Evolutionary conservation across 768 basidiomycete species (phyloP), one percentile per base, ranked within the genome.

Genomic region (Suillus clintonianus): DNA sequence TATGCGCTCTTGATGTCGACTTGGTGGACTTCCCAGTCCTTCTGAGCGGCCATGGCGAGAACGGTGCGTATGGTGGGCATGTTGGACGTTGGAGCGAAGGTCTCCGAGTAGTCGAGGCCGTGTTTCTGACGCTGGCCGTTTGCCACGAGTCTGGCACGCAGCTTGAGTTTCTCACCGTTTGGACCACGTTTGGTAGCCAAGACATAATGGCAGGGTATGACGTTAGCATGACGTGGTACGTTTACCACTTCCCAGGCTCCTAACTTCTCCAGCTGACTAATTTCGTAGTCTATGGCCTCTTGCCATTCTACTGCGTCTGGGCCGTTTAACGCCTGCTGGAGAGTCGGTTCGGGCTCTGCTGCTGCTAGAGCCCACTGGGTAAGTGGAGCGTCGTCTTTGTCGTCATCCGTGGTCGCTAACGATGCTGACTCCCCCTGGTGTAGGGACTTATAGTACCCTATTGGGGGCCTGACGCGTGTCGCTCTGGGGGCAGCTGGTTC

Each of bases 221-320:
- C 48, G 37, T 75, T 78, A 22, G 66, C 61, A 37, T 68, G 68
- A 1, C 54, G n/a, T 13, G 77, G 78, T 43, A 70, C 39, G 22
- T 64, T 56, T 8, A 67, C 68, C 36, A 71, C 43, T 24, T 71
- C 65, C 72, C 73, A 78, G 13, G 69, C 74, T 24, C 64, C 64
- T 22, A 70, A 68, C 37, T 65, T 67, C 53, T 69, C 67, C n/a
- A 71, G 64, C 22, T 61, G 63, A 22, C 3, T 45, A 22, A 72
- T 11, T 53, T 71, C 69, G 47, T 60, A 60, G 37, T 63, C 37
- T 15, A 63, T 39, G 1, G 59, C 62, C 19, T 59, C 58, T 50
- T 60, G 58, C 58, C 62, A 63, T n/a, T 63, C 58, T 9, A 24
- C 27, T 0, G 62, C 13, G 14, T 63, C 59, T 51, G 62, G 62